These are phyloP conservation scores for Apiotrichum gracile DNA, from an alignment of 1,284 basidiomycete species.

Conservation along the genomic window DNA sequence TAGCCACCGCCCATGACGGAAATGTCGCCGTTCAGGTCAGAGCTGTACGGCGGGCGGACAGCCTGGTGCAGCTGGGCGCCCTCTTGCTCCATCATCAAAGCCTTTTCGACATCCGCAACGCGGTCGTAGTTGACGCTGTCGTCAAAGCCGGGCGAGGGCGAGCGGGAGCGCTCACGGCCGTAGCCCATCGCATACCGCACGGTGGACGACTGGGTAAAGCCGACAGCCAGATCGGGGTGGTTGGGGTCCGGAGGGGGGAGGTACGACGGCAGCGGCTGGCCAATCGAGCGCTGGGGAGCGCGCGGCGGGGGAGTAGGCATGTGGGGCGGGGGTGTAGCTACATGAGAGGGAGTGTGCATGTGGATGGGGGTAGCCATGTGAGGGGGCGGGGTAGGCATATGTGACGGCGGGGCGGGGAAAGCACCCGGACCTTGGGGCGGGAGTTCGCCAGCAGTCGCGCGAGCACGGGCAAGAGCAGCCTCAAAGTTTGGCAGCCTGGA, in stretches of 20 bases:
- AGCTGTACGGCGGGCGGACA: not conserved
- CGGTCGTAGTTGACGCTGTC: constrained; percentile 16
- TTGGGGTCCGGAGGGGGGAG: constrained; percentile 38
- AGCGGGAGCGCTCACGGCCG: constrained; percentile 20
- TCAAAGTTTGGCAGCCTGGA: constrained; percentile 34
- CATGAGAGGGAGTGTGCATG: too few relatives aligned
- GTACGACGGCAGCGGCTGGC: constrained; percentile 32
- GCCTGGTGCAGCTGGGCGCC: not conserved
- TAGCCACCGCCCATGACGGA: not conserved
- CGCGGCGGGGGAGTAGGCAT: not conserved
- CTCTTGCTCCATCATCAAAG: constrained; percentile 19
- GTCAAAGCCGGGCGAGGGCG: constrained; percentile 31
- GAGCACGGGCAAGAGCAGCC: constrained; percentile 33
- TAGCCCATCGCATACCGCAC: constrained; percentile 24
- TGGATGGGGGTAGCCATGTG: not conserved
- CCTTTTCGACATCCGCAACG: constrained; percentile 29
- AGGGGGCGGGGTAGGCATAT: not conserved
- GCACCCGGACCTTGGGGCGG: not conserved
- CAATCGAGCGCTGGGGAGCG: not conserved
- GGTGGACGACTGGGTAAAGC: constrained; percentile 28
- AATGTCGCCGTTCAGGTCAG: constrained; percentile 16
- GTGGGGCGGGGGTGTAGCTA: not conserved
- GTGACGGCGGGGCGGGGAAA: not conserved
- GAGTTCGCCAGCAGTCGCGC: constrained; percentile 5
- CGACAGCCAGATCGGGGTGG: constrained; percentile 36